A percentile compares a stretch with the other conserved stretches of the same genome.
Evolutionary conservation across 331 rosid genomes (phyloP).

Genomic region (Erythrophleum ivorense): DNA sequence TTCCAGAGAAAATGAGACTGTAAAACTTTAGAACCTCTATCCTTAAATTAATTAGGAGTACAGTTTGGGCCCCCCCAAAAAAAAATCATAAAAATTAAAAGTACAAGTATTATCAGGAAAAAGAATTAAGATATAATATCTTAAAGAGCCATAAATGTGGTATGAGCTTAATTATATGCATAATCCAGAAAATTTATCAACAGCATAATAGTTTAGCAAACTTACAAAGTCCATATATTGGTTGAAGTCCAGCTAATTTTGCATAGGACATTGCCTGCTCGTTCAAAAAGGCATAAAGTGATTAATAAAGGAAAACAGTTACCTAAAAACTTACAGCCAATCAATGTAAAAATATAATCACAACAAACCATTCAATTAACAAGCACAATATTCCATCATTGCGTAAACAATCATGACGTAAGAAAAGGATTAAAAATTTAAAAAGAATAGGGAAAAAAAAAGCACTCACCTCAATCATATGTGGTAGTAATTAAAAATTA

Average conservation of each 20-base stretch:
- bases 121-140: not conserved
- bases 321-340: not conserved
- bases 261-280: constrained; percentile 97
- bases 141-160: constrained; percentile 14
- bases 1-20: constrained; percentile 16
- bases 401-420: not conserved
- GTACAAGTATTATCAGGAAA: not conserved
- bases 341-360: not conserved
- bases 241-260: constrained; percentile 89
- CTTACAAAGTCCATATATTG: constrained; percentile 98
- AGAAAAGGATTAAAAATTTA: not conserved
- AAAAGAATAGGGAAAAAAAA: not conserved
- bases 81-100: constrained; percentile 22
- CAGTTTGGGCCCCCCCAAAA: not conserved
- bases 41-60: constrained; percentile 6
- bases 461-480: not conserved
- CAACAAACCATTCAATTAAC: not conserved
- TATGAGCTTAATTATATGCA: not conserved
- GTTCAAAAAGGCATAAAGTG: constrained; percentile 20
- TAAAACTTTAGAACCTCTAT: constrained; percentile 23
- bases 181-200: constrained; percentile 21
- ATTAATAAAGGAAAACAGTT: constrained; percentile 28
- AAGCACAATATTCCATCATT: not conserved
- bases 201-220: constrained; percentile 34
- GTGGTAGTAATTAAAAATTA: not conserved